Conservation (phyloP, 768 basidiomycete species). For the Hemileccinum rubropunctum region DNA sequence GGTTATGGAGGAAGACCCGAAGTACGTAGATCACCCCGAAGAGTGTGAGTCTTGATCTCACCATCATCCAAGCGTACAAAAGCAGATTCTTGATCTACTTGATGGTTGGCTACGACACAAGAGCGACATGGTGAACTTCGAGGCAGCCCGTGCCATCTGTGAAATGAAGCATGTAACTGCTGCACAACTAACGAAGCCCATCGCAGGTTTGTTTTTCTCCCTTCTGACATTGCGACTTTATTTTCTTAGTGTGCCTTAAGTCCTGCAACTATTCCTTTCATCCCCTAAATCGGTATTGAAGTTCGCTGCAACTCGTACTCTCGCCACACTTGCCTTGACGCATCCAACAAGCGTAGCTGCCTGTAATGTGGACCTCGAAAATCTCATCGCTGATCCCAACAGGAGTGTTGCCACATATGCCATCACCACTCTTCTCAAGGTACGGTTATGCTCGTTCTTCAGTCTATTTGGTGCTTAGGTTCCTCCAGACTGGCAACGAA, state of each 20-base stretch:
- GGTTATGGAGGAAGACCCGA: constrained; percentile 97
- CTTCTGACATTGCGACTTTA: neutral
- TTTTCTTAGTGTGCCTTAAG: constrained; percentile 38
- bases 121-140: constrained; percentile 99
- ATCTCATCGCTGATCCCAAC: constrained; percentile 92
- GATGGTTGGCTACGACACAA: constrained; percentile 97
- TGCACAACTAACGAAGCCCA: constrained; percentile 79
- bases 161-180: constrained; percentile 86
- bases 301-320: constrained; percentile 95
- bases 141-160: constrained; percentile 96
- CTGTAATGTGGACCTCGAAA: constrained; percentile 97
- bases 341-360: constrained; percentile 85
- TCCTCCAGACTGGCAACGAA: constrained; percentile 90
- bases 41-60: neutral
- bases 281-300: constrained; percentile 94
- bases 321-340: constrained; percentile 82
- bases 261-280: constrained; percentile 92
- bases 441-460: constrained; percentile 24
- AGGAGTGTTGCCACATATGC: constrained; percentile 97
- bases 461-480: constrained; percentile 3
- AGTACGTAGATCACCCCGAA: constrained; percentile 53
- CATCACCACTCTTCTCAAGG: constrained; percentile 97
- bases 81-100: constrained; percentile 88
- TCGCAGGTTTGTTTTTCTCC: constrained; percentile 62
- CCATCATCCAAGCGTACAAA: constrained; percentile 62